These are phyloP conservation scores for Solanum medicagineum DNA, from an alignment of 257 asterid species.

Conservation along the genomic window DNA sequence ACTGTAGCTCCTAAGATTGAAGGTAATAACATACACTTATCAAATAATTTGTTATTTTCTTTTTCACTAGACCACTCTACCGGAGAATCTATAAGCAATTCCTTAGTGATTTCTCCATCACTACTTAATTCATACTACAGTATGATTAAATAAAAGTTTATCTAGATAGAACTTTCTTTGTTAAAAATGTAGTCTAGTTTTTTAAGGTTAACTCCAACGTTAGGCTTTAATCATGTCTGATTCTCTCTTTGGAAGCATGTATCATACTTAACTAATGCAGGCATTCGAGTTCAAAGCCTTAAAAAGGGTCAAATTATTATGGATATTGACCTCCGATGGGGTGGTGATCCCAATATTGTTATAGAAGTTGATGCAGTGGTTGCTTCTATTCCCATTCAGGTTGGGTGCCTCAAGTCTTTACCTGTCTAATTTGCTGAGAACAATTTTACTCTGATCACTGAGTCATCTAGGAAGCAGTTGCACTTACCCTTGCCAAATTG, in stretches of 20 bases:
- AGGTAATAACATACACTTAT: conserved; percentile 29
- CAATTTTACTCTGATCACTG: neutral
- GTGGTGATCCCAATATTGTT: conserved; percentile 94
- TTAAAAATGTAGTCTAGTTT: neutral
- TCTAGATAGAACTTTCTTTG: neutral
- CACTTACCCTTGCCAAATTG: conserved; percentile 2
- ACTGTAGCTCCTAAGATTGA: conserved; percentile 98
- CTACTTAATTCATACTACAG: neutral
- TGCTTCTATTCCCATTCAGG: conserved; percentile 98
- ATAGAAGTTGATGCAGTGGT: conserved; percentile 85
- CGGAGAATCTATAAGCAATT: neutral
- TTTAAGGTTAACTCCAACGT: neutral
- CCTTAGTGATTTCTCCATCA: neutral
- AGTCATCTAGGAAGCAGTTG: neutral
- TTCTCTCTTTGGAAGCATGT: neutral
- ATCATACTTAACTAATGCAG: conserved; percentile 28
- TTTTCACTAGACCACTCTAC: neutral
- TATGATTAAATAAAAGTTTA: neutral
- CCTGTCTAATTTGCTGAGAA: neutral
- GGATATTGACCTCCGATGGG: conserved; percentile 99
- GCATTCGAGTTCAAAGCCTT: conserved; percentile 97
- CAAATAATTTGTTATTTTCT: neutral
- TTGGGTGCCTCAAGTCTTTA: conserved; percentile 13
- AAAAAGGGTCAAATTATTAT: conserved; percentile 94
- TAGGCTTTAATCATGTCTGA: neutral